These are phyloP conservation scores for Alternaria triticina DNA, from an alignment of 2,329 filamentous ascomycete genomes.

Conservation along the genomic window DNA sequence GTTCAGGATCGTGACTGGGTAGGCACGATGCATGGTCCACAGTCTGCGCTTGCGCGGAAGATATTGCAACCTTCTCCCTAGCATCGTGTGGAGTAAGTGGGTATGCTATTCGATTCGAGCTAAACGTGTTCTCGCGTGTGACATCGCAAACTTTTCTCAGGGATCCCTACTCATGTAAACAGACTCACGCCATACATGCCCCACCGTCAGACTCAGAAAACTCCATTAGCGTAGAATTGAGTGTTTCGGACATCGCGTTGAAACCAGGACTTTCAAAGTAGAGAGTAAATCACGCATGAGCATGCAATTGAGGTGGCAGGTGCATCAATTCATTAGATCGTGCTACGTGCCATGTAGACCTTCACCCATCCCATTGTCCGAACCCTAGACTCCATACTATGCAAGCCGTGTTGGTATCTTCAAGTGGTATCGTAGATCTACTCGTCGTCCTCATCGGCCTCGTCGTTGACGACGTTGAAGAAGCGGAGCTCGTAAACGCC, in stretches of 20 bases:
- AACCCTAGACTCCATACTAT: constrained; percentile 24
- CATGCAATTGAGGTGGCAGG: constrained; percentile 11
- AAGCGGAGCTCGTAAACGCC: constrained; percentile 99
- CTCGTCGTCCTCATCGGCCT: constrained; percentile 97
- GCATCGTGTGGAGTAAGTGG: constrained; percentile 4
- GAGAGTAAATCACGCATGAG: background rate
- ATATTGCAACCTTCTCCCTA: background rate
- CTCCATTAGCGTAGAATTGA: background rate
- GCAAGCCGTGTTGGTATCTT: constrained; percentile 22
- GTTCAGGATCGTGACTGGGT: background rate
- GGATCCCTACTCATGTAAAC: background rate
- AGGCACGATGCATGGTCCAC: background rate
- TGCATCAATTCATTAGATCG: constrained; percentile 39
- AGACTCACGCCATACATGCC: background rate
- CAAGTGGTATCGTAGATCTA: constrained; percentile 61
- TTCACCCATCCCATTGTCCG: constrained; percentile 25
- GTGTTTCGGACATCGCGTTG: background rate
- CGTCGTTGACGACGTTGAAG: constrained; percentile 99
- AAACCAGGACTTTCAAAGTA: background rate
- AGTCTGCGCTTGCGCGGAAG: background rate
- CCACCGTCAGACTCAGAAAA: background rate
- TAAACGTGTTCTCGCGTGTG: background rate
- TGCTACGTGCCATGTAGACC: constrained; percentile 37
- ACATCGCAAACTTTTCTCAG: background rate
- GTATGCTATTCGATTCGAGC: background rate